Evolutionary conservation across 1,284 basidiomycete species (phyloP).

Genomic region (Leucoagaricus sp.): DNA sequence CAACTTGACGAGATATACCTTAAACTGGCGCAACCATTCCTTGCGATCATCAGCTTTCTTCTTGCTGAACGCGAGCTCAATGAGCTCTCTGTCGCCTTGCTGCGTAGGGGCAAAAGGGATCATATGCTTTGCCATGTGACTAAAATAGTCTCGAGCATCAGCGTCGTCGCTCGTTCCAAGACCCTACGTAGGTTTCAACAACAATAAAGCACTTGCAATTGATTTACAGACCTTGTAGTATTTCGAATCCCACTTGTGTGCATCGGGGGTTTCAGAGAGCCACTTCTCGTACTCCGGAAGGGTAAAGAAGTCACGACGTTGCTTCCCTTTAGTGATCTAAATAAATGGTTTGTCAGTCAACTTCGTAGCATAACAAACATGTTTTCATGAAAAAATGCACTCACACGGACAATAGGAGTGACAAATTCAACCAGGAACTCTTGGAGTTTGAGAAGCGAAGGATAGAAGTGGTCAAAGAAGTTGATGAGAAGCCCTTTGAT

Average conservation of each 20-base stretch:
- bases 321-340: constrained; percentile 79
- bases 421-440: constrained; percentile 98
- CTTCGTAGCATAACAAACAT: neutral
- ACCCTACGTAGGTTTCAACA: constrained; percentile 60
- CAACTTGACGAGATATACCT: constrained; percentile 45
- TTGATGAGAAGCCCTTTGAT: constrained; percentile 99
- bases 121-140: constrained; percentile 91
- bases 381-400: constrained; percentile 27
- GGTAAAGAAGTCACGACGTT: constrained; percentile 92
- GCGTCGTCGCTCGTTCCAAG: constrained; percentile 89
- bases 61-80: constrained; percentile 99
- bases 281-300: constrained; percentile 97
- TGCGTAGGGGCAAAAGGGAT: constrained; percentile 87
- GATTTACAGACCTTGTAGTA: constrained; percentile 85
- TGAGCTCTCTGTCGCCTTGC: constrained; percentile 85
- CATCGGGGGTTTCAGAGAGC: constrained; percentile 80
- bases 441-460: constrained; percentile 89
- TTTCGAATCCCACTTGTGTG: constrained; percentile 88
- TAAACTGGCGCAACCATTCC: constrained; percentile 96
- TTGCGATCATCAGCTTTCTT: constrained; percentile 99
- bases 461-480: constrained; percentile 97
- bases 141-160: constrained; percentile 94
- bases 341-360: neutral
- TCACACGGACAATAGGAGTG: constrained; percentile 94
- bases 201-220: neutral